Conservation (phyloP, 2,329 filamentous ascomycete genomes). For the Aspergillus luchuensis region DNA sequence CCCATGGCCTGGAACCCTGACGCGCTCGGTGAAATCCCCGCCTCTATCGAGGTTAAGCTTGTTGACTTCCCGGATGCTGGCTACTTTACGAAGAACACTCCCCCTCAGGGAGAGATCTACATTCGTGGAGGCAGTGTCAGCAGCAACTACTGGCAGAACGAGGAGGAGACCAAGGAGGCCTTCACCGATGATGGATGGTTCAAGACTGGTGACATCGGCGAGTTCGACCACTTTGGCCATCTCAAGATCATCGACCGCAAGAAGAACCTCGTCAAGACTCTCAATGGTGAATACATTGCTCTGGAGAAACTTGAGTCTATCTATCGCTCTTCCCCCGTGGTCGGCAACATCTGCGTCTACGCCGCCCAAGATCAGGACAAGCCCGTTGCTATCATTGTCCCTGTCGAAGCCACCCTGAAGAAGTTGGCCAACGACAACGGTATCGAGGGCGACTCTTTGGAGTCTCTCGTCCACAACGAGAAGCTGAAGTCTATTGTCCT, state of each 20-base stretch:
- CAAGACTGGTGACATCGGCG: slow-evolving; percentile 93
- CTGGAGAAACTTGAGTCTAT: slow-evolving; percentile 93
- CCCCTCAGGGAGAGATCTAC: slow-evolving; percentile 90
- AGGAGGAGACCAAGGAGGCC: slow-evolving; percentile 77
- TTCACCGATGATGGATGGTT: slow-evolving; percentile 91
- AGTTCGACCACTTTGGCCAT: slow-evolving; percentile 79
- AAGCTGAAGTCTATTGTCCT: slow-evolving; percentile 45
- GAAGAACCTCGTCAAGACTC: slow-evolving; percentile 97
- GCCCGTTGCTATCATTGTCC: slow-evolving; percentile 79
- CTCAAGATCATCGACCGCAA: slow-evolving; percentile 89
- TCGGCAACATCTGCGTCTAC: slow-evolving; percentile 85
- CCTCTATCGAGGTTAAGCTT: slow-evolving; percentile 82
- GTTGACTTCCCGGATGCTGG: slow-evolving; percentile 88
- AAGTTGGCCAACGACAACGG: slow-evolving; percentile 59
- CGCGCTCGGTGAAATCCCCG: slow-evolving; percentile 76
- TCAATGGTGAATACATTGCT: slow-evolving; percentile 94
- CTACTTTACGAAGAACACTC: slow-evolving; percentile 72
- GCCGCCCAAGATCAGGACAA: slow-evolving; percentile 73
- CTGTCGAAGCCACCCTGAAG: slow-evolving; percentile 58
- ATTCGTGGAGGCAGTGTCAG: slow-evolving; percentile 78
- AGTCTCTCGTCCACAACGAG: slow-evolving; percentile 63
- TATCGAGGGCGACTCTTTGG: slow-evolving; percentile 64
- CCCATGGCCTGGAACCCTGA: slow-evolving; percentile 80
- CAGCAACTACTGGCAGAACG: slow-evolving; percentile 78
- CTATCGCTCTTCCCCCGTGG: slow-evolving; percentile 77